Conservation (phyloP, 306 rosid genomes). For the Bauhinia variegata region DNA sequence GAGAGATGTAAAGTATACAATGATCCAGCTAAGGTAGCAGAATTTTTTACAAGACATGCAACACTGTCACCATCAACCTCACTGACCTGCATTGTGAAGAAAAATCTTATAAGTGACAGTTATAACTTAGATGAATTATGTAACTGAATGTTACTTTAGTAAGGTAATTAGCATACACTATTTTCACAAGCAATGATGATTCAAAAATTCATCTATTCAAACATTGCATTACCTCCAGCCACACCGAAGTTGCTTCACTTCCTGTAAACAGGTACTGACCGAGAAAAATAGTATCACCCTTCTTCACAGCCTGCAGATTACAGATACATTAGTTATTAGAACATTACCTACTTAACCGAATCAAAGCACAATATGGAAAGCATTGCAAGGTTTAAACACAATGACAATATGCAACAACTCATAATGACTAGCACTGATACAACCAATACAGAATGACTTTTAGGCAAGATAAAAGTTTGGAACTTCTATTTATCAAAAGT, state of each 20-base stretch:
- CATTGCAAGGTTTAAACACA: background rate
- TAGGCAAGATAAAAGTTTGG: no score
- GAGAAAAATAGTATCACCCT: slow-evolving; percentile 46
- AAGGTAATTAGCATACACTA: background rate
- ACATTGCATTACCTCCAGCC: slow-evolving; percentile 42
- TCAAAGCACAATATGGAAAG: slow-evolving; percentile 1
- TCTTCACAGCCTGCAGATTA: slow-evolving; percentile 47
- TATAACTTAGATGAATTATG: slow-evolving; percentile 2
- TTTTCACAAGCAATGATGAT: no score
- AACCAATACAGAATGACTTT: background rate
- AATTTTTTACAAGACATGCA: slow-evolving; percentile 72
- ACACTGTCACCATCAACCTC: slow-evolving; percentile 81
- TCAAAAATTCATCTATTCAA: background rate
- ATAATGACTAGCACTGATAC: no score
- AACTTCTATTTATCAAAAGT: background rate
- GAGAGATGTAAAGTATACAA: slow-evolving; percentile 91
- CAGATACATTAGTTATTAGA: slow-evolving; percentile 6
- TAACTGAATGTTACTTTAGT: background rate
- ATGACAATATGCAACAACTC: background rate
- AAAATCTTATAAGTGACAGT: slow-evolving; percentile 3
- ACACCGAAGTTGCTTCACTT: slow-evolving; percentile 47
- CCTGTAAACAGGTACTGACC: slow-evolving; percentile 50
- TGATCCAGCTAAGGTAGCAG: slow-evolving; percentile 88
- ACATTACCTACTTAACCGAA: slow-evolving; percentile 7
- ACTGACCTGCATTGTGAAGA: slow-evolving; percentile 60